Conservation (phyloP, 441 rosid species). For the Jatropha multifida region DNA sequence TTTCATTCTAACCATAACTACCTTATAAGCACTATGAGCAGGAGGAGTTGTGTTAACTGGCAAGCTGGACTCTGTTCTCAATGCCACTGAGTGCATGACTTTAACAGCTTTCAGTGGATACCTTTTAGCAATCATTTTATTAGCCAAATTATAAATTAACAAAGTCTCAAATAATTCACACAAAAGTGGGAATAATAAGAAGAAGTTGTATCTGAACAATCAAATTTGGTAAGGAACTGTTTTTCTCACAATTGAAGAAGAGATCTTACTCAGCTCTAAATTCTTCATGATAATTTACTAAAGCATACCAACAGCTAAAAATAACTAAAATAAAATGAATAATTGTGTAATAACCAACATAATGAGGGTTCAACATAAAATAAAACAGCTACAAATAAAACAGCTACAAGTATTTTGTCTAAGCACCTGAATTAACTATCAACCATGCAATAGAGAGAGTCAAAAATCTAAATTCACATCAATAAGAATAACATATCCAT, state of each 20-base stretch:
- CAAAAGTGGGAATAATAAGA: background rate
- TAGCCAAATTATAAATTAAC: background rate
- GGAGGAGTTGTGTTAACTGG: constrained; percentile 56
- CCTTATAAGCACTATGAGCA: constrained; percentile 54
- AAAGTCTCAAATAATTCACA: background rate
- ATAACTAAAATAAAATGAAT: background rate
- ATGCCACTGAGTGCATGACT: constrained; percentile 92
- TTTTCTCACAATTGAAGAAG: background rate
- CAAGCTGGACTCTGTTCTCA: constrained; percentile 85
- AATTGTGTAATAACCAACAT: background rate
- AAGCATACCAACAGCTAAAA: background rate
- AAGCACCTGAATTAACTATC: background rate
- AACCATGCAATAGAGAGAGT: background rate
- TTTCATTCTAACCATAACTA: constrained; percentile 25
- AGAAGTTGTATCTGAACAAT: background rate
- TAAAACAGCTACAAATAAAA: background rate
- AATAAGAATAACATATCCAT: background rate
- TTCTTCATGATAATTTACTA: background rate
- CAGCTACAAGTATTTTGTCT: background rate
- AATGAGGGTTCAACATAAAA: background rate
- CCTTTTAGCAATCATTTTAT: constrained; percentile 45
- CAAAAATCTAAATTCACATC: background rate
- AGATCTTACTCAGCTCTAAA: background rate
- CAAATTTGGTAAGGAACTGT: background rate
- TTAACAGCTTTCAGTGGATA: constrained; percentile 90